phyloP scores from a whole-genome alignment of 371 early-diverging fungal genomes.

The Cokeromyces recurvatus region DNA sequence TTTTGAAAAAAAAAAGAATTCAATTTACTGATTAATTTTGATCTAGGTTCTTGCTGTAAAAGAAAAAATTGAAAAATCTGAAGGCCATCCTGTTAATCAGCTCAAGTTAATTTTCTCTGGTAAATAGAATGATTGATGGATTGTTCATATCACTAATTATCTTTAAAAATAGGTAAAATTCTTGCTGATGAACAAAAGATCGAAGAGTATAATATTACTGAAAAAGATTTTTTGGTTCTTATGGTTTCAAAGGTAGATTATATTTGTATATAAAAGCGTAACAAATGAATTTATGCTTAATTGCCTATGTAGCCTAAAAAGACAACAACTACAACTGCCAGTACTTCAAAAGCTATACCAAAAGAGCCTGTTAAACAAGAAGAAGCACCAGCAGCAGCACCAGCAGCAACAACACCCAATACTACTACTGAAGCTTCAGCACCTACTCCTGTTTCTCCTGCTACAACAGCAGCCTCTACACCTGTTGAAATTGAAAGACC shows the following conservation, averaged over 20 bases:
- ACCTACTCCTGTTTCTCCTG: slow-evolving; percentile 4
- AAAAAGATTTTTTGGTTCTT: slow-evolving; percentile 90
- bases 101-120: slow-evolving; percentile 91
- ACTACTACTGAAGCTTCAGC: slow-evolving; percentile 20
- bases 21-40: neutral
- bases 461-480: slow-evolving; percentile 19
- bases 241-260: slow-evolving; percentile 85
- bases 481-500: neutral
- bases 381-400: slow-evolving; percentile 33
- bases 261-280: no score
- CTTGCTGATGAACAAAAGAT: slow-evolving; percentile 78
- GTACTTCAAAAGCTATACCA: slow-evolving; percentile 23
- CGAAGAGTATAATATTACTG: slow-evolving; percentile 71
- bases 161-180: slow-evolving; percentile 78
- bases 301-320: no score
- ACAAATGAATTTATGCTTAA: no score
- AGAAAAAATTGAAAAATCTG: slow-evolving; percentile 64
- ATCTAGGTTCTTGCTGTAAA: slow-evolving; percentile 69
- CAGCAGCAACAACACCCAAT: slow-evolving; percentile 27
- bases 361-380: slow-evolving; percentile 15
- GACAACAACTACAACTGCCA: slow-evolving; percentile 8
- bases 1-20: neutral
- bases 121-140: no score
- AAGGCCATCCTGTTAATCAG: slow-evolving; percentile 63
- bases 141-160: neutral